Percentiles rank a stretch among this genome's conserved stretches.
These are phyloP conservation scores for Capsella bursapastoris DNA, from an alignment of 345 rosid genomes.

Conservation along the genomic window DNA sequence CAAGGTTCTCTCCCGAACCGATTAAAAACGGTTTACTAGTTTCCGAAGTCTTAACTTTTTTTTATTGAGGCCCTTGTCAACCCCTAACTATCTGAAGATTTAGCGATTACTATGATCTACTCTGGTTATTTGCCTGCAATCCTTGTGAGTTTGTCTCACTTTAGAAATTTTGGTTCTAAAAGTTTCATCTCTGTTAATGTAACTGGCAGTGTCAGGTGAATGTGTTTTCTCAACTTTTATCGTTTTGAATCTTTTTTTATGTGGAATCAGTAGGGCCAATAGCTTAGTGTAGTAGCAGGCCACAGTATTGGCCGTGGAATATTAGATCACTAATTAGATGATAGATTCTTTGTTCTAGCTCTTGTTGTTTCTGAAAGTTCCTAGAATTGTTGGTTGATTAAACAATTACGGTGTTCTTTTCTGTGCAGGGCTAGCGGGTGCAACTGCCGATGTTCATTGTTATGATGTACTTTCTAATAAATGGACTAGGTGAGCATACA, in stretches of 20 bases:
- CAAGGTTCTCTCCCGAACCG: conserved; percentile 1
- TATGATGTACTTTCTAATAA: conserved; percentile 86
- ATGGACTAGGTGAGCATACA: conserved; percentile 79
- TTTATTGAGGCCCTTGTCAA: background rate
- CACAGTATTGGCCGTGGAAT: conserved; percentile 8
- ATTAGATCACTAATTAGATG: background rate
- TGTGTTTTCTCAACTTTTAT: background rate
- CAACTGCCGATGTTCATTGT: conserved; percentile 94
- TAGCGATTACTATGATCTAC: background rate
- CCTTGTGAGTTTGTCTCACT: background rate
- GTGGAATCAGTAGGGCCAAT: conserved; percentile 1
- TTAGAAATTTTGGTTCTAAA: conserved; percentile 7
- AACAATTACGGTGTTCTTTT: conserved; percentile 40
- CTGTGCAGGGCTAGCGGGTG: conserved; percentile 85
- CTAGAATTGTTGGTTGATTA: conserved; percentile 11
- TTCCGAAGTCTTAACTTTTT: background rate
- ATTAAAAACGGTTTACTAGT: background rate
- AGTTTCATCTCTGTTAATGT: conserved; percentile 2
- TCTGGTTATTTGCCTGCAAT: conserved; percentile 5
- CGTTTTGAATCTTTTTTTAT: conserved; percentile 7
- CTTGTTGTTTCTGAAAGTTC: conserved; percentile 8
- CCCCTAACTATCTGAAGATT: background rate
- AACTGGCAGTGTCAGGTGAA: background rate
- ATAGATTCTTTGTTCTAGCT: conserved; percentile 20
- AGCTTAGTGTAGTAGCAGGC: conserved; percentile 20